Conservation (phyloP, 805 yeast genomes). For the Hermanozyma aechmeae region DNA sequence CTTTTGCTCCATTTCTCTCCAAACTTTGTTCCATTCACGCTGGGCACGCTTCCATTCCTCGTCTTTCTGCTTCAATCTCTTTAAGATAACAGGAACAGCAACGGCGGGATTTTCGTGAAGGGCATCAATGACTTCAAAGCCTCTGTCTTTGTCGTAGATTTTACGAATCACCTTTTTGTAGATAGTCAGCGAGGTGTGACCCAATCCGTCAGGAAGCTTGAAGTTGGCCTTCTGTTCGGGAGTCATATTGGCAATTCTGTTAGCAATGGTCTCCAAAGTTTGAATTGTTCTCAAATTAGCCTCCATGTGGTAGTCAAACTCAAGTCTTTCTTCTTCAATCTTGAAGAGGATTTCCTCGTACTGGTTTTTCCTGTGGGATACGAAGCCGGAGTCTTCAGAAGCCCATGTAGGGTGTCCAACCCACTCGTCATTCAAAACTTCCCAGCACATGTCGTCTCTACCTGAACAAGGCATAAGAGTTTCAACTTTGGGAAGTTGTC, state of each 20-base stretch:
- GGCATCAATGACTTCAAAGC: conserved; percentile 93
- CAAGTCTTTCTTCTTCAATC: conserved; percentile 96
- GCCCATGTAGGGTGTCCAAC: conserved; percentile 99
- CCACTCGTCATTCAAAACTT: conserved; percentile 96
- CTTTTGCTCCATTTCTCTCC: conserved; percentile 97
- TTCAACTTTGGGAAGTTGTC: conserved; percentile 87
- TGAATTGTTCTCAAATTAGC: conserved; percentile 92
- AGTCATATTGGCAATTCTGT: conserved; percentile 87
- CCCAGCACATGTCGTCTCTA: conserved; percentile 99
- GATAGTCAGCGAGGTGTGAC: conserved; percentile 83
- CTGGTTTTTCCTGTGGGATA: conserved; percentile 97
- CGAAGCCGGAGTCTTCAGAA: conserved; percentile 96
- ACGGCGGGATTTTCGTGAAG: conserved; percentile 91
- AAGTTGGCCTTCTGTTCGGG: conserved; percentile 80
- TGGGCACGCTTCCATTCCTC: conserved; percentile 99
- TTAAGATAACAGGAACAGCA: conserved; percentile 88
- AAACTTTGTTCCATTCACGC: conserved; percentile 96
- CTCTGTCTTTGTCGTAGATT: conserved; percentile 88
- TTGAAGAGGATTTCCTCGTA: conserved; percentile 93
- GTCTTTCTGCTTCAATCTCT: conserved; percentile 91
- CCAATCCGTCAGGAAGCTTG: conserved; percentile 87
- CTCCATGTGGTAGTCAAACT: conserved; percentile 93
- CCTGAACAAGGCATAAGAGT: conserved; percentile 97
- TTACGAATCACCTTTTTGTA: conserved; percentile 90
- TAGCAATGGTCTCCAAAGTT: conserved; percentile 89